Base-by-base conservation (phyloP, 2,329 filamentous ascomycete genomes). In the Epichloe sp. region DNA sequence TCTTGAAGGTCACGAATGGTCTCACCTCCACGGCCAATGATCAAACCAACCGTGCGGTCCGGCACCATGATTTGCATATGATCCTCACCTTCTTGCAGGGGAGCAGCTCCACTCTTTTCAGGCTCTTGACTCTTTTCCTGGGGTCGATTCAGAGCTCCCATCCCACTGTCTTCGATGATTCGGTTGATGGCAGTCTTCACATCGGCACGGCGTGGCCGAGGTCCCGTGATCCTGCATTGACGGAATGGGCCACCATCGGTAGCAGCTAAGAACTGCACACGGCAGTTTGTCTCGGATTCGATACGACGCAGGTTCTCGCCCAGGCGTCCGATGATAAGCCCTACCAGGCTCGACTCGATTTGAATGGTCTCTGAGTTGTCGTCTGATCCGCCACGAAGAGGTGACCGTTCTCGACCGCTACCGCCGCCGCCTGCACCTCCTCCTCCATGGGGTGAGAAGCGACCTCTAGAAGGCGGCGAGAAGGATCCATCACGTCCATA, bases 51-150 rank as follows among this genome's bases (percentile, higher is more conserved):
- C 8, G 89, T 95, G 61, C 88, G 84, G 69, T 95, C 89, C 45
- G 89, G 89, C 17, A 95, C 89, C 86, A 95, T 93, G 61, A 95
- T 94, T 68, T 95, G 88, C 63, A 89, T 82, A 62, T 83, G 87
- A 59, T 91, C 86, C 65, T 95, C 89, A 53, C 85, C 86, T 53
- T 91, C 86, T 54, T 84, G 80, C 53, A 86, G 72, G 43, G 78
- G 75, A 48, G 65, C 58, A 8, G 64, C 65, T n/a, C 65, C 68
- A 14, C 68, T 65, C 52, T 65, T 65, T 50, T 59, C 63, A 58
- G 65, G 55, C 53, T 71, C 68, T 34, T 67, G 68, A 38, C 65
- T 57, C 54, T 71, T 70, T 26, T 73, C 71, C 15, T 65, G 63
- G 36, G 67, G 62, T 50, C 72, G 70, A 55, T 73, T 73, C 45